Percentiles rank a stretch among this genome's conserved stretches.
These are phyloP conservation scores for Phaeodactylum tricornutum DNA, from an alignment of 108 stramenopile species.

Conservation along the genomic window DNA sequence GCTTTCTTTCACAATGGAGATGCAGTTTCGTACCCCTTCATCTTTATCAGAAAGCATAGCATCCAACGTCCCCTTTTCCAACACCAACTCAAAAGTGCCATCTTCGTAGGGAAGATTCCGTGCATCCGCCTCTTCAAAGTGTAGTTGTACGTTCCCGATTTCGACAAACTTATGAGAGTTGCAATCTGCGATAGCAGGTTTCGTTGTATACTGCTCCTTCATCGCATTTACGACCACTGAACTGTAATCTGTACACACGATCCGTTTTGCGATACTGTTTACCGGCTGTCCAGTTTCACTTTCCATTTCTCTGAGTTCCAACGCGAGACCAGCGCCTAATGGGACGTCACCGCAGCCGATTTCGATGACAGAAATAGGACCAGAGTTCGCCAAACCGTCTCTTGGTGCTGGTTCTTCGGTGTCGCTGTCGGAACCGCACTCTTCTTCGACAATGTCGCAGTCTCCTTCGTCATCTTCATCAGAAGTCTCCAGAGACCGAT, in stretches of 20 bases:
- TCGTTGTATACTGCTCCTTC: constrained; percentile 16
- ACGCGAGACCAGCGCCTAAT: constrained; percentile 26
- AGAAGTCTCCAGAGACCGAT: constrained; percentile 8
- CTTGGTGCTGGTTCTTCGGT: constrained; percentile 3
- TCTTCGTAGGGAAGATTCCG: constrained; percentile 3
- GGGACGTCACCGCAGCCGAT: constrained; percentile 79
- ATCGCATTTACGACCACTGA: constrained; percentile 41
- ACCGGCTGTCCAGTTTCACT: neutral
- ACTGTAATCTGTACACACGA: constrained; percentile 67
- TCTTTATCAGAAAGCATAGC: constrained; percentile 68
- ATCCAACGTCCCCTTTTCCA: constrained; percentile 85
- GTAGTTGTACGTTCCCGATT: no score
- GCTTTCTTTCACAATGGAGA: constrained; percentile 51
- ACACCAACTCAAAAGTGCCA: constrained; percentile 38
- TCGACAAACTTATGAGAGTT: no score
- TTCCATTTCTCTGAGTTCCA: neutral
- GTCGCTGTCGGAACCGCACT: constrained; percentile 18
- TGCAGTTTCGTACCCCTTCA: constrained; percentile 36
- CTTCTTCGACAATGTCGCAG: constrained; percentile 23
- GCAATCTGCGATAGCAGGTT: neutral
- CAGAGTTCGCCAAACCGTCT: constrained; percentile 17
- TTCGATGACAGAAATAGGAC: constrained; percentile 56
- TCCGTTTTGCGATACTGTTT: constrained; percentile 1
- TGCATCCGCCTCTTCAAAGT: neutral
- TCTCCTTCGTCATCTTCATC: constrained; percentile 28